phyloP scores from a whole-genome alignment of 139 green algal genomes.

The Coccomyxa sp. region DNA sequence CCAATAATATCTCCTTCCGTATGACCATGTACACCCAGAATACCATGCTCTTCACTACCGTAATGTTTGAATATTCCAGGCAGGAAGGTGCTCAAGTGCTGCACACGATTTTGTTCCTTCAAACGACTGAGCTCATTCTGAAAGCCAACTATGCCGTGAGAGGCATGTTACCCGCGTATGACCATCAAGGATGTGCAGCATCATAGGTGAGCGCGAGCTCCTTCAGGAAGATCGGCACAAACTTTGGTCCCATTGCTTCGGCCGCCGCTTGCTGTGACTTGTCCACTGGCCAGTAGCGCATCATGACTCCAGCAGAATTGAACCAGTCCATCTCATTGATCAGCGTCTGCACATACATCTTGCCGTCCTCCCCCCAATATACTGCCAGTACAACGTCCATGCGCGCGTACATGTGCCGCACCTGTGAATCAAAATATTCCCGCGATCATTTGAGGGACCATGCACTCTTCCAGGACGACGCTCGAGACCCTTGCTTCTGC shows the following conservation, averaged over 20 bases:
- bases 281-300: not conserved
- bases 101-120: no score
- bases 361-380: not conserved
- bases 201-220: not conserved
- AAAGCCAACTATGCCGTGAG: no score
- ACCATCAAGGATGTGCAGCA: no score
- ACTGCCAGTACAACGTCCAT: conserved; percentile 11
- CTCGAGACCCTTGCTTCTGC: not conserved
- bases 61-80: no score
- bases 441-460: no score
- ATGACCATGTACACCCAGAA: no score
- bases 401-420: conserved; percentile 4
- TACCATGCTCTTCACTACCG: no score
- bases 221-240: not conserved
- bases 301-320: conserved; percentile 11
- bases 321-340: conserved; percentile 18
- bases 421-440: not conserved
- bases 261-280: not conserved
- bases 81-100: no score
- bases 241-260: not conserved
- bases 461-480: no score
- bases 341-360: not conserved
- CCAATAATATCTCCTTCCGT: no score
- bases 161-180: no score
- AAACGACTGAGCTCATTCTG: no score